Conservation (phyloP, 2,329 filamentous ascomycete species). For the Apiospora hydei region DNA sequence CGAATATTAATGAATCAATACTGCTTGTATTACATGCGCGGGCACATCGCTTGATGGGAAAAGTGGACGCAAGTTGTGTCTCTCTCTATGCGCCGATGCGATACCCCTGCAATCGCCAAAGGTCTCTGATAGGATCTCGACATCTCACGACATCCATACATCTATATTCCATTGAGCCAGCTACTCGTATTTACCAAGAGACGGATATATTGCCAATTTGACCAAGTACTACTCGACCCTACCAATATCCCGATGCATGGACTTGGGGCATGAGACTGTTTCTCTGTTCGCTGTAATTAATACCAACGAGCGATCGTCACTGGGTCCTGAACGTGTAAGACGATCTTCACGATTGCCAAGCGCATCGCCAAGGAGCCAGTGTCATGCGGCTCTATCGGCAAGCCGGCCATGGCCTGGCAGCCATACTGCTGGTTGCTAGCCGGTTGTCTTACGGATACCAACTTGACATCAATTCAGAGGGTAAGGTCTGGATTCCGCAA, state of each 20-base stretch:
- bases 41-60: background rate
- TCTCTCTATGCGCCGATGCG: background rate
- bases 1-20: background rate
- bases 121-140: slow-evolving; percentile 5
- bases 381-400: slow-evolving; percentile 35
- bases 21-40: background rate
- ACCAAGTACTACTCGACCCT: background rate
- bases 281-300: background rate
- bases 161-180: background rate
- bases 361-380: slow-evolving; percentile 27
- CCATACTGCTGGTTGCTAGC: slow-evolving; percentile 31
- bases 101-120: background rate
- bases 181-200: background rate
- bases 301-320: background rate
- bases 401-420: slow-evolving; percentile 31
- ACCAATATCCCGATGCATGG: background rate
- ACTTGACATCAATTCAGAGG: slow-evolving; percentile 37
- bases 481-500: slow-evolving; percentile 27
- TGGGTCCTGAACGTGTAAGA: background rate
- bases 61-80: background rate
- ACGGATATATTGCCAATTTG: background rate
- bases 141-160: background rate
- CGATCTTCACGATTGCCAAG: slow-evolving; percentile 23
- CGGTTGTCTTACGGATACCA: slow-evolving; percentile 35
- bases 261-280: background rate